Evolutionary conservation across 2,329 filamentous ascomycete species (phyloP).

Genomic region (Neoarthrinium moseri): DNA sequence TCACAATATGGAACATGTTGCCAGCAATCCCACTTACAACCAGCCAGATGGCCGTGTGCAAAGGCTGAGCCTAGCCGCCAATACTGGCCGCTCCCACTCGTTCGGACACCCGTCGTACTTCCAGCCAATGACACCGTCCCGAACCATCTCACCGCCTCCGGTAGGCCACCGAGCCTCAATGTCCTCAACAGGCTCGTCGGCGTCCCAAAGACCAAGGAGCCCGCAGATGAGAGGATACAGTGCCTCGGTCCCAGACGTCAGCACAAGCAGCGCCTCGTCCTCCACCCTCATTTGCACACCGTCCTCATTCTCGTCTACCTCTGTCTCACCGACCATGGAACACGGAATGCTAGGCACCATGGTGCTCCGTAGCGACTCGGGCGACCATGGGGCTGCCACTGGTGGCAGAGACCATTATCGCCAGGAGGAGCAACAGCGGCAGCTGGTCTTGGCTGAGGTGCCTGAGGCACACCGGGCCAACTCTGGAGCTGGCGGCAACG

Average conservation of each 20-base stretch:
- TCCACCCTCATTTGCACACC: neutral
- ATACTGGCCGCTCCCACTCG: neutral
- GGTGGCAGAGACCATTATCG: conserved; percentile 2
- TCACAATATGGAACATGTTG: too few relatives aligned
- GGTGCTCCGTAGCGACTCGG: neutral
- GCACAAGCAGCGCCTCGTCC: neutral
- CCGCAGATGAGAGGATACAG: conserved; percentile 9
- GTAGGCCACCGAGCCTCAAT: neutral
- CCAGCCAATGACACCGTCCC: neutral
- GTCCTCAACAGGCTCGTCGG: neutral
- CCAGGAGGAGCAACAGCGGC: conserved; percentile 10
- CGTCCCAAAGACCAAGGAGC: conserved; percentile 8
- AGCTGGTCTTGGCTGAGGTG: too few relatives aligned
- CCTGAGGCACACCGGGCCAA: too few relatives aligned
- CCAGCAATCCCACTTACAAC: too few relatives aligned
- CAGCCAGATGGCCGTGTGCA: neutral
- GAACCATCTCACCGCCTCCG: neutral
- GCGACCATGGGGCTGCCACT: too few relatives aligned
- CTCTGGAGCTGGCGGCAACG: conserved; percentile 11
- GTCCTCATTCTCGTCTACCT: neutral
- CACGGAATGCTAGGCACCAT: neutral
- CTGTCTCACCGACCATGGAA: neutral
- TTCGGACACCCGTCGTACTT: neutral
- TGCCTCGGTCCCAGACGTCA: conserved; percentile 15
- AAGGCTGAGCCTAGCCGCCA: neutral